Evolutionary conservation across 2,329 filamentous ascomycete genomes (phyloP).

Genomic region (Lasiodiplodia citricola): DNA sequence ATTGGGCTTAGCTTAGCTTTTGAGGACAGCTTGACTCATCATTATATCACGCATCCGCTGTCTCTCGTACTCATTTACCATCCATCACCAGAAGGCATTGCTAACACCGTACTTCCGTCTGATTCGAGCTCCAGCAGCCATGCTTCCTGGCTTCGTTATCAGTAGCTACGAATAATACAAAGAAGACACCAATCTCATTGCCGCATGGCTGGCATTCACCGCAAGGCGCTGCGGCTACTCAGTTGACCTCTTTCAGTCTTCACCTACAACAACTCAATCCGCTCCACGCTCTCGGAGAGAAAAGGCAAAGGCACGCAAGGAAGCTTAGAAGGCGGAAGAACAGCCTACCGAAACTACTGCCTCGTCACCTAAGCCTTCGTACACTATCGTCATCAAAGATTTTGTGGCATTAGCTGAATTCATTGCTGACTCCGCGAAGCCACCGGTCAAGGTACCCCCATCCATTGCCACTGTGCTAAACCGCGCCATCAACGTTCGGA

Average conservation of each 20-base stretch:
- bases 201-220: slow-evolving; percentile 50
- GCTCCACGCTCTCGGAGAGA: not conserved
- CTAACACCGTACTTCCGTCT: not conserved
- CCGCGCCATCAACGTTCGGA: slow-evolving; percentile 46
- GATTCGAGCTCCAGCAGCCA: not conserved
- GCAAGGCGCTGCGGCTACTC: slow-evolving; percentile 45
- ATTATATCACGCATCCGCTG: no score
- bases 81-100: no score
- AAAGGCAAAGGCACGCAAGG: slow-evolving; percentile 39
- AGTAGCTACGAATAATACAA: slow-evolving; percentile 50
- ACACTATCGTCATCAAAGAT: slow-evolving; percentile 46
- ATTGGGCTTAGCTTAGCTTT: no score
- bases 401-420: slow-evolving; percentile 48
- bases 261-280: not conserved
- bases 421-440: slow-evolving; percentile 37
- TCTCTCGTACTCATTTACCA: no score
- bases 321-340: slow-evolving; percentile 30
- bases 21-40: no score
- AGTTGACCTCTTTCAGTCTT: slow-evolving; percentile 25
- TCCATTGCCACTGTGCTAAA: slow-evolving; percentile 42
- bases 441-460: slow-evolving; percentile 36
- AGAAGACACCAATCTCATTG: slow-evolving; percentile 48
- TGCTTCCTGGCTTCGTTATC: slow-evolving; percentile 33
- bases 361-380: slow-evolving; percentile 31
- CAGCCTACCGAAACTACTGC: not conserved